These are phyloP conservation scores for Phaeotremella fagi DNA, from an alignment of 768 basidiomycete species.

Conservation along the genomic window DNA sequence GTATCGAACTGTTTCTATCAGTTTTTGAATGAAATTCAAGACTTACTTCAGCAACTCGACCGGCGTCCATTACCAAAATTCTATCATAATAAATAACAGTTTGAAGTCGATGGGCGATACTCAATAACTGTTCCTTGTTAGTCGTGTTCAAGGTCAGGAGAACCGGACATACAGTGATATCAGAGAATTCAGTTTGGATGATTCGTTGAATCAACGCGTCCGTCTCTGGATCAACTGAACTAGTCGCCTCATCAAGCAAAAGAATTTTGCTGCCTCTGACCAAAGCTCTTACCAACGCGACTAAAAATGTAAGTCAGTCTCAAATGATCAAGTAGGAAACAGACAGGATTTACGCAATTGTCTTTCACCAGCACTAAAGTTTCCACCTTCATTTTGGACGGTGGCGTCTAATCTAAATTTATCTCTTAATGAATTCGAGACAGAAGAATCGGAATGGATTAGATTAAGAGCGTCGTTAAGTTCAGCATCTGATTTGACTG, in stretches of 20 bases:
- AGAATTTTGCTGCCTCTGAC: conserved; percentile 62
- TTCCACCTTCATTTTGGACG: conserved; percentile 64
- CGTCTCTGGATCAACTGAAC: conserved; percentile 55
- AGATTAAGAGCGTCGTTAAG: conserved; percentile 62
- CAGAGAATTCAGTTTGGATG: conserved; percentile 59
- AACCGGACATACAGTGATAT: conserved; percentile 24
- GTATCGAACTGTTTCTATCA: conserved; percentile 16
- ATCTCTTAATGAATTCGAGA: conserved; percentile 50
- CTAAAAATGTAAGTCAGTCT: conserved; percentile 13
- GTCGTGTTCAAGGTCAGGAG: background rate
- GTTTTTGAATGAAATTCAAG: background rate
- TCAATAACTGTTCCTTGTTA: conserved; percentile 16
- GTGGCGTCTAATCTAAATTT: conserved; percentile 64
- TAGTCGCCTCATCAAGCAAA: conserved; percentile 55
- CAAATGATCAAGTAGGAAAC: background rate
- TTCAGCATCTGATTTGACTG: conserved; percentile 58
- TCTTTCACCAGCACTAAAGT: conserved; percentile 65
- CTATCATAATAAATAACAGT: conserved; percentile 48
- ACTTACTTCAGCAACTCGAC: conserved; percentile 36
- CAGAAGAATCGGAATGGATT: conserved; percentile 51
- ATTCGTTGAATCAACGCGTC: conserved; percentile 61
- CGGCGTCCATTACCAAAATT: conserved; percentile 44
- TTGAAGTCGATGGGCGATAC: conserved; percentile 39
- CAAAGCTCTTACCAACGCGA: conserved; percentile 61
- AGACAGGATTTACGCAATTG: conserved; percentile 51